These are phyloP conservation scores for Euphorbia peplus DNA, from an alignment of 345 rosid genomes.

Conservation along the genomic window DNA sequence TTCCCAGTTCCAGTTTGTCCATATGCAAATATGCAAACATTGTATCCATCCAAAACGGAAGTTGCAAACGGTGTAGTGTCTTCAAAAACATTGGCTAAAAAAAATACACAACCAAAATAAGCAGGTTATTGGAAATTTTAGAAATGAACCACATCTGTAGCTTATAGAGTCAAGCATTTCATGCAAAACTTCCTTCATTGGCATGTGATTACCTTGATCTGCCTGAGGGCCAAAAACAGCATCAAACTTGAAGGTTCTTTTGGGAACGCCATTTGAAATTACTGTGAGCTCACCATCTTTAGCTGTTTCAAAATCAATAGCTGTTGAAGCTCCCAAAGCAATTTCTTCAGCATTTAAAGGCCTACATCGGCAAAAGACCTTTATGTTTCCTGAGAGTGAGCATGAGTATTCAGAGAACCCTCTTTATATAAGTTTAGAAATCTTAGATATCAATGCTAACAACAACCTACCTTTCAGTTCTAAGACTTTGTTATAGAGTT, in stretches of 20 bases:
- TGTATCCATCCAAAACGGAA: constrained; percentile 93
- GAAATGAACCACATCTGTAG: constrained; percentile 5
- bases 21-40: constrained; percentile 91
- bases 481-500: constrained; percentile 86
- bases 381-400: constrained; percentile 75
- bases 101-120: constrained; percentile 15
- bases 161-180: background rate
- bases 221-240: constrained; percentile 87
- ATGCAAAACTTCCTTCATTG: background rate
- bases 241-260: constrained; percentile 78
- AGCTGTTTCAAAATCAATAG: constrained; percentile 74
- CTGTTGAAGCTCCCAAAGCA: constrained; percentile 54
- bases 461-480: constrained; percentile 96
- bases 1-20: constrained; percentile 98
- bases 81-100: constrained; percentile 74
- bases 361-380: constrained; percentile 94
- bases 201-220: constrained; percentile 63
- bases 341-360: constrained; percentile 72
- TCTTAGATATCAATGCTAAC: constrained; percentile 7
- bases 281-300: constrained; percentile 80
- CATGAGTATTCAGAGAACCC: constrained; percentile 15
- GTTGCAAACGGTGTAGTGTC: constrained; percentile 86
- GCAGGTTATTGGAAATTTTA: constrained; percentile 2
- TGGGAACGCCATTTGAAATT: constrained; percentile 73
- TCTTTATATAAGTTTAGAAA: constrained; percentile 10